A percentile compares a stretch with the other conserved stretches of the same genome.
These are phyloP conservation scores for Calonectria henricotiae DNA, from an alignment of 2,329 filamentous ascomycete species.

Conservation along the genomic window DNA sequence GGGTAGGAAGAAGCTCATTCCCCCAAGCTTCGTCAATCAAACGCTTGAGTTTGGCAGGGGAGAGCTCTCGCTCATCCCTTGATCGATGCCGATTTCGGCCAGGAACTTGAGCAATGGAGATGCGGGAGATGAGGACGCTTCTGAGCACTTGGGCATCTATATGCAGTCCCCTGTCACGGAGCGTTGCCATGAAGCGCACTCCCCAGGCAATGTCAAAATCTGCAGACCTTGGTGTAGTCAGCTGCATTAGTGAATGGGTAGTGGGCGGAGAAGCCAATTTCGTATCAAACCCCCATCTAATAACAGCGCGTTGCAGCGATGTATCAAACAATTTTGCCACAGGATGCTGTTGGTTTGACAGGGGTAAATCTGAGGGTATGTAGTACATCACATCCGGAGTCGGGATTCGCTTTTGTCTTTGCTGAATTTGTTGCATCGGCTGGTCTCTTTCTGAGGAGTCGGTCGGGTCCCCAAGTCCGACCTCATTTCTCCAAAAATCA, in stretches of 20 bases:
- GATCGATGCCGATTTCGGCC: constrained; percentile 51
- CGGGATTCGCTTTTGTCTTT: neutral
- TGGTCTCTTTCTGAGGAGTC: neutral
- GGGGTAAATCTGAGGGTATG: constrained; percentile 62
- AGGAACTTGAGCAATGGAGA: constrained; percentile 53
- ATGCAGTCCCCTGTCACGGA: constrained; percentile 58
- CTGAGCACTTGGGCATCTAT: constrained; percentile 56
- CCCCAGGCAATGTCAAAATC: constrained; percentile 58
- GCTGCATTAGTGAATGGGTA: constrained; percentile 33
- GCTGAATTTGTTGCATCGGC: neutral
- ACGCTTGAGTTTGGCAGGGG: constrained; percentile 52
- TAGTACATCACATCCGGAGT: constrained; percentile 33
- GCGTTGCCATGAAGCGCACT: constrained; percentile 56
- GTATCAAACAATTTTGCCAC: constrained; percentile 64
- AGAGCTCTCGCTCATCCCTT: constrained; percentile 56
- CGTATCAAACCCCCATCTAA: constrained; percentile 66
- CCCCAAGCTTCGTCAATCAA: constrained; percentile 59
- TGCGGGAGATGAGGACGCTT: constrained; percentile 52
- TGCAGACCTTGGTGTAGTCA: constrained; percentile 37
- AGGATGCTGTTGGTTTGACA: constrained; percentile 63
- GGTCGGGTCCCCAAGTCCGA: constrained; percentile 37
- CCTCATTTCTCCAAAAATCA: constrained; percentile 48
- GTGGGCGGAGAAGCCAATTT: constrained; percentile 51
- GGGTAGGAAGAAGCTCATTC: constrained; percentile 52
- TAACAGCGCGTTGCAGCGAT: constrained; percentile 59